These are phyloP conservation scores for Brassica napus DNA, from an alignment of 345 rosid species.

Conservation along the genomic window DNA sequence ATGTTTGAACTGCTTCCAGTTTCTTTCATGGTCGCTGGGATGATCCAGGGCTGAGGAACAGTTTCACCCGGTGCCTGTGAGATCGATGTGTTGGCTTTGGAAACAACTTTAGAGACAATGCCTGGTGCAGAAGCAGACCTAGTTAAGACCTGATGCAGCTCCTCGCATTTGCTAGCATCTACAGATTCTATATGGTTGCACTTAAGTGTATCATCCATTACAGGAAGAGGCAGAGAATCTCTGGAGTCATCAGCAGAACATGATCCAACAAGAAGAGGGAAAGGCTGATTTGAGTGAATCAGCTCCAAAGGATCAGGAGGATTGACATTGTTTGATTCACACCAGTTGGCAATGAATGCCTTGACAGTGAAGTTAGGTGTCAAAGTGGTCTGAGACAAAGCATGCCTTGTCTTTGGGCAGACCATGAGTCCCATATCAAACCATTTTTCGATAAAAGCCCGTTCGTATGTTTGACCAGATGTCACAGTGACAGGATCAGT, in stretches of 20 bases:
- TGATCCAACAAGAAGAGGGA: slow-evolving; percentile 49
- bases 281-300: slow-evolving; percentile 47
- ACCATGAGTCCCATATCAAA: slow-evolving; percentile 83
- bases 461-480: slow-evolving; percentile 92
- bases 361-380: slow-evolving; percentile 88
- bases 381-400: slow-evolving; percentile 63
- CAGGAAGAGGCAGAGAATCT: slow-evolving; percentile 40
- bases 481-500: slow-evolving; percentile 91
- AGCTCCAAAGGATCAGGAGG: slow-evolving; percentile 75
- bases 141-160: slow-evolving; percentile 43
- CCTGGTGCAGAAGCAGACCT: slow-evolving; percentile 72
- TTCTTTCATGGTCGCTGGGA: slow-evolving; percentile 64
- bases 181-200: slow-evolving; percentile 40
- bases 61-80: too few species aligned
- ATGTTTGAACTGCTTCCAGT: slow-evolving; percentile 70
- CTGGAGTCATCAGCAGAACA: slow-evolving; percentile 49
- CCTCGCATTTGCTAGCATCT: slow-evolving; percentile 42
- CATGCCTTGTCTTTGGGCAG: slow-evolving; percentile 87
- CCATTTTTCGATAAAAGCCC: slow-evolving; percentile 82
- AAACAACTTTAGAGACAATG: slow-evolving; percentile 45
- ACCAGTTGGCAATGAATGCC: slow-evolving; percentile 92
- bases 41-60: slow-evolving; percentile 46
- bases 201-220: slow-evolving; percentile 37
- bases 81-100: slow-evolving; percentile 11
- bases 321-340: slow-evolving; percentile 75